Percentiles rank a stretch among this genome's conserved stretches.
phyloP scores from a whole-genome alignment of 495 filamentous ascomycete genomes.

The Stereocaulon alpinum region DNA sequence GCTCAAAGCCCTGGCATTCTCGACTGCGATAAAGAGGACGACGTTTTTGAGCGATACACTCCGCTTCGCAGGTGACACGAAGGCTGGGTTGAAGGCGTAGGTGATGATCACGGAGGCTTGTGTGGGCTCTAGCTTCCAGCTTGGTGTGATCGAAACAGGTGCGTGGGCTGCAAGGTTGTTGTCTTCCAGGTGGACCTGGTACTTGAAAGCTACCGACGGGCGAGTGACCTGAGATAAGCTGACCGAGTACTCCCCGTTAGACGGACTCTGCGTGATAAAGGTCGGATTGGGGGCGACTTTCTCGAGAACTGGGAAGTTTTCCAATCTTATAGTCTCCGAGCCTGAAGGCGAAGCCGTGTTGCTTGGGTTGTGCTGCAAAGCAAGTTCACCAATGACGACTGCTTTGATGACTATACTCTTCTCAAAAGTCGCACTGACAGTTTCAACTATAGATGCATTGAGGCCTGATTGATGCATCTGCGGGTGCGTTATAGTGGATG shows the following conservation, averaged over 20 bases:
- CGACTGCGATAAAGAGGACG: conserved; percentile 68
- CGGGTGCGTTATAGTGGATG: conserved; percentile 56
- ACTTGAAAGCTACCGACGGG: conserved; percentile 82
- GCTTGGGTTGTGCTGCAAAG: conserved; percentile 65
- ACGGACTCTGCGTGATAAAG: conserved; percentile 61
- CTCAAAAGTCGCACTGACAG: conserved; percentile 74
- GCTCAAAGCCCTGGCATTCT: conserved; percentile 39
- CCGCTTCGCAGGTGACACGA: conserved; percentile 28
- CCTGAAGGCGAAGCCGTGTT: conserved; percentile 41
- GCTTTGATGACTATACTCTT: conserved; percentile 59
- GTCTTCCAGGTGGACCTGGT: conserved; percentile 74
- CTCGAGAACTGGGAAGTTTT: conserved; percentile 84
- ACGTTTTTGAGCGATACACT: conserved; percentile 68
- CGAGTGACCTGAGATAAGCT: conserved; percentile 59
- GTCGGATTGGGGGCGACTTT: conserved; percentile 91
- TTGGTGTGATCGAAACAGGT: conserved; percentile 67
- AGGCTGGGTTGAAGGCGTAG: conserved; percentile 76
- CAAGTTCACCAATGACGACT: conserved; percentile 80
- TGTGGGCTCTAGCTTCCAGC: conserved; percentile 72
- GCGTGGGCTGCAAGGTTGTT: conserved; percentile 52
- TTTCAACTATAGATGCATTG: conserved; percentile 87
- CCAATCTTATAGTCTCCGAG: conserved; percentile 64
- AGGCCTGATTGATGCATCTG: conserved; percentile 74
- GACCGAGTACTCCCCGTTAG: conserved; percentile 70
- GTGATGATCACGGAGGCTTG: conserved; percentile 75